Evolutionary conservation across 495 filamentous ascomycete genomes (phyloP), one percentile per base, ranked within the genome.

Genomic region (Evernia prunastri): DNA sequence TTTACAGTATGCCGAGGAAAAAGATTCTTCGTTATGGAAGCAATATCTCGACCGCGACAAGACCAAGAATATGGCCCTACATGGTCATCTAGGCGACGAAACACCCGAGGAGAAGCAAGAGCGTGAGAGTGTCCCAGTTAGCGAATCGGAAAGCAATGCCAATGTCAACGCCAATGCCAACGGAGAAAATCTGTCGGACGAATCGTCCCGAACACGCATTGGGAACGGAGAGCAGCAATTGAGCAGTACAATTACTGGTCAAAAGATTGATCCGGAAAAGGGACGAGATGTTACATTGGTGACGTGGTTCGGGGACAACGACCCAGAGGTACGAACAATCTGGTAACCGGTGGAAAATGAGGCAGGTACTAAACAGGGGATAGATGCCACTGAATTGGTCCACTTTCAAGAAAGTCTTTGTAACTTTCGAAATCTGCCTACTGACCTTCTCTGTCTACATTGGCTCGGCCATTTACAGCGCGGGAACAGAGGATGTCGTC

Each of bases 361-460:
- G 15, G 54, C 66, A 18, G 71, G 60, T 29, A 25, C 23, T 65
- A 31, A 65, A 20, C 39, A 33, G 39, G 39, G 12, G n/a, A 51
- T 25, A 77, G 72, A 79, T 77, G 40, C 78, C 78, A 11, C 43
- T 71, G 58, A 78, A 78, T 54, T 80, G 78, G 78, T 74, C 69
- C 1, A 54, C 51, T 1, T 61, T 61, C 40, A 81, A 80, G 68
- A 79, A 77, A 56, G 64, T 73, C 45, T 79, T 80, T 60, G 76
- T 81, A 17, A 79, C 76, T 23, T 72, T 69, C 0, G 76, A 80
- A 63, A 73, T 77, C 12, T 77, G 71, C 68, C 64, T 65, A 25
- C 64, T 70, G 5, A 67, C 51, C 36, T 36, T 58, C 4, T 70
- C 70, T 4, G 70, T 73, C 59, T 77, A 78, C 56, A 74, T 75